Base-by-base conservation (phyloP, 345 rosid species). In the Eucalyptus coolabah region DNA sequence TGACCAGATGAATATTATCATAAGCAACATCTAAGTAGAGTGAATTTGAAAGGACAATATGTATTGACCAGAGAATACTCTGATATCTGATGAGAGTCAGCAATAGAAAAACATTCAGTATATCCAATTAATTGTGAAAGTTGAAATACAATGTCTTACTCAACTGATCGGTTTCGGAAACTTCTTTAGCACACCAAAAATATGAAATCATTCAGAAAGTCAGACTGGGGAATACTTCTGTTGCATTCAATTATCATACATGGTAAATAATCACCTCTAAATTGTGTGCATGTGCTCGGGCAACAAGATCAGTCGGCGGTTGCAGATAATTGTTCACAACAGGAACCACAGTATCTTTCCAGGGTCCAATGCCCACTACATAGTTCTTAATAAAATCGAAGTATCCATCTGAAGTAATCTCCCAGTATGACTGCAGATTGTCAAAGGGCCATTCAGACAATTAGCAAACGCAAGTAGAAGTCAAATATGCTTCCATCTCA, bases 291-390 rank as follows among this genome's bases (percentile, higher is more conserved):
- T 97, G 99, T 37, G 99, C 99, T 91, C 91, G 93, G 86, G 98
- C 96, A 60, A 98, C 95, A 88, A 98, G 96, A 95, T 98, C 99
- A 11, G 99, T 96, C 8, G 98, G 98, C 17, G 93, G 91, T 87
- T 87, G 93, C 91, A 95, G 88, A 91, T 95, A 93, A 89, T 96
- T 94, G 85, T 94, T 89, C 65, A 14, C 86, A 8, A 92, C 97
- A 86, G 98, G 99, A 90, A 97, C 98, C 59, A 98, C 87, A 6
- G 99, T 97, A 89, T 98, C 99, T 90, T 98, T 98, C 99, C 99
- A 98, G 32, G 99, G 99, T 89, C 99, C 99, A 63, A 98, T 97
- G n/a, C 99, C 99, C 53, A 97, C 92, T 50, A 95, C 98, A 60
- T 98, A 98, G 8, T 93, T 94, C 90, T 95, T 96, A 53, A 98